Conservation (phyloP, 345 rosid genomes). For the Cardiospermum halicacabum region DNA sequence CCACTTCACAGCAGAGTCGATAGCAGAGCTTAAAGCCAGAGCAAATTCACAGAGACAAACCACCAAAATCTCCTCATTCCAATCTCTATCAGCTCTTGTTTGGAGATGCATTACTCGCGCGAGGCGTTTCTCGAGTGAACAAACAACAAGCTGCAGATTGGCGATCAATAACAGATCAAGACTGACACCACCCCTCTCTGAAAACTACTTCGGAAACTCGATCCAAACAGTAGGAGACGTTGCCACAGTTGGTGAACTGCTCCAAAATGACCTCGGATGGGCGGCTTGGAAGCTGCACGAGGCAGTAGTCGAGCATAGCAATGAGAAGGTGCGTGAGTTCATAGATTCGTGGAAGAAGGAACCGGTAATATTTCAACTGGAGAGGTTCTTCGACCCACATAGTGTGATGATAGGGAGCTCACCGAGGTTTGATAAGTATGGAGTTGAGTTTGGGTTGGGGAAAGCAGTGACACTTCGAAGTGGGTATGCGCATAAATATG, state of each 20-base stretch:
- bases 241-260: constrained; percentile 48
- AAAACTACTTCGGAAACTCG: constrained; percentile 60
- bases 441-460: constrained; percentile 73
- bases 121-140: constrained; percentile 29
- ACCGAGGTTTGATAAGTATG: constrained; percentile 73
- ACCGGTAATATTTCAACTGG: constrained; percentile 40
- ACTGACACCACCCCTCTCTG: constrained; percentile 41
- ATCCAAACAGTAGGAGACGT: constrained; percentile 31
- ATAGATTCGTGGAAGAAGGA: constrained; percentile 44
- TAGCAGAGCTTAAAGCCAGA: constrained; percentile 43
- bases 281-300: constrained; percentile 59
- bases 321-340: constrained; percentile 28
- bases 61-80: constrained; percentile 62
- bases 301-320: constrained; percentile 37
- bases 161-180: constrained; percentile 51
- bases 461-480: constrained; percentile 67
- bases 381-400: constrained; percentile 38
- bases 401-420: constrained; percentile 82
- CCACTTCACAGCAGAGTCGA: constrained; percentile 51
- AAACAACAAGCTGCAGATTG: constrained; percentile 45
- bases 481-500: constrained; percentile 67
- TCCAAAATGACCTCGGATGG: constrained; percentile 51
- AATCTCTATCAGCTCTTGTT: constrained; percentile 52
- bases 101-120: constrained; percentile 61
- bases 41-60: constrained; percentile 44